Base-by-base conservation (phyloP, 805 yeast species). In the Candida berthetii region DNA sequence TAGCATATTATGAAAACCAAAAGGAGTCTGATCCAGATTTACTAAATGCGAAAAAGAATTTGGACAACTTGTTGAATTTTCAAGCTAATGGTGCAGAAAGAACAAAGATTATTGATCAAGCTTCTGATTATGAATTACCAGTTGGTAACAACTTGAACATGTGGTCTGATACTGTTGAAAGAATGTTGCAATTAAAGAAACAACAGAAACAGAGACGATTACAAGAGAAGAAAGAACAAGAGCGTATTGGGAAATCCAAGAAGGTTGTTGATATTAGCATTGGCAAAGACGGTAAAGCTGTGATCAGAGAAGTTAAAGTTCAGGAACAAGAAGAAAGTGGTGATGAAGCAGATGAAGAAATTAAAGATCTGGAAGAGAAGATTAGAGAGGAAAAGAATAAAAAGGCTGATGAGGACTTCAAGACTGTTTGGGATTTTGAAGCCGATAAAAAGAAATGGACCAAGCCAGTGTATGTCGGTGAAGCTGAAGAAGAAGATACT, bases 51-150 rank as follows among this genome's bases (percentile, higher is more conserved):
- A 83, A 85, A 50, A 77, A 76, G 36, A 68, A 90, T 39, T 65
- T 93, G 38, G 85, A 86, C 27, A 82, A 78, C 27, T 64, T 93
- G 37, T 66, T 93, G 35, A 74, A 79, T 46, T 93, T 81, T 60
- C 99, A 93, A 59, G 86, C 77, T 2, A 80, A 90, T 15, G 85
- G 95, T 7, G 86, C 90, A 1, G 95, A 88, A 58, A 72, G 99
- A 58, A 93, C 99, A 0, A 79, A 78, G 50, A 88, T 93, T 47
- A 90, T 95, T 32, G 99, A 93, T 58, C 82, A 87, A 56, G 96
- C 95, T 0, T 78, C 95, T 5, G 99, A 93, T 58, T 87, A 76
- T 57, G 95, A 86, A 38, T 61, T 82, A 42, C 64, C 71, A 29
- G 77, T 87, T 0, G 66, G 67, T 3, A 63, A 73, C 1, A 71